phyloP scores from a whole-genome alignment of 331 rosid species.

The Malus hybrid region DNA sequence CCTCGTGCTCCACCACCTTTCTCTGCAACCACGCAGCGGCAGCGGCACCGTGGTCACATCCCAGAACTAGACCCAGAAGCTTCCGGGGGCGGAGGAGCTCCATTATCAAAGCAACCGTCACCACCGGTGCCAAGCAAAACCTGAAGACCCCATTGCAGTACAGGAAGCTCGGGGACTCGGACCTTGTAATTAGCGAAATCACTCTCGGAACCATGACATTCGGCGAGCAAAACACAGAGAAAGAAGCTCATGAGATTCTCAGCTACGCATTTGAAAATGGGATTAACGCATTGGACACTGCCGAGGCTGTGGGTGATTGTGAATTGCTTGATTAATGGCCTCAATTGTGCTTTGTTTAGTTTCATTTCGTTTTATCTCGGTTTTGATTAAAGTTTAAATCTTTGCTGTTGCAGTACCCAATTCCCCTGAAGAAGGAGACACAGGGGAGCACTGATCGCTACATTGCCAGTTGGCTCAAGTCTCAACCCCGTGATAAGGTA shows the following conservation, averaged over 20 bases:
- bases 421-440: constrained; percentile 81
- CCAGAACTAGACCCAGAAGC: not conserved
- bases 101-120: constrained; percentile 11
- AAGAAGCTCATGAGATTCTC: constrained; percentile 72
- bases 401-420: constrained; percentile 59
- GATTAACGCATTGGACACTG: constrained; percentile 66
- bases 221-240: constrained; percentile 85
- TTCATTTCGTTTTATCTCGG: not conserved
- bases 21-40: constrained; percentile 1
- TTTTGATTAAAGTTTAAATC: not conserved
- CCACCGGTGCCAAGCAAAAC: constrained; percentile 15
- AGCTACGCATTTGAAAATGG: constrained; percentile 65
- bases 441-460: constrained; percentile 78
- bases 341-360: not conserved
- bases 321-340: not conserved
- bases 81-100: constrained; percentile 1
- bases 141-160: constrained; percentile 37
- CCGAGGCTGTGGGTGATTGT: constrained; percentile 62
- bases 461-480: constrained; percentile 76
- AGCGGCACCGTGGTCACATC: not conserved
- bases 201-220: constrained; percentile 95
- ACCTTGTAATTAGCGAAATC: constrained; percentile 75
- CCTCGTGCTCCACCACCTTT: constrained; percentile 26
- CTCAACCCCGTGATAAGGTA: constrained; percentile 89
- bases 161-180: constrained; percentile 80